phyloP scores from a whole-genome alignment of 2,329 filamentous ascomycete species.

The Bipolaris victoriae region DNA sequence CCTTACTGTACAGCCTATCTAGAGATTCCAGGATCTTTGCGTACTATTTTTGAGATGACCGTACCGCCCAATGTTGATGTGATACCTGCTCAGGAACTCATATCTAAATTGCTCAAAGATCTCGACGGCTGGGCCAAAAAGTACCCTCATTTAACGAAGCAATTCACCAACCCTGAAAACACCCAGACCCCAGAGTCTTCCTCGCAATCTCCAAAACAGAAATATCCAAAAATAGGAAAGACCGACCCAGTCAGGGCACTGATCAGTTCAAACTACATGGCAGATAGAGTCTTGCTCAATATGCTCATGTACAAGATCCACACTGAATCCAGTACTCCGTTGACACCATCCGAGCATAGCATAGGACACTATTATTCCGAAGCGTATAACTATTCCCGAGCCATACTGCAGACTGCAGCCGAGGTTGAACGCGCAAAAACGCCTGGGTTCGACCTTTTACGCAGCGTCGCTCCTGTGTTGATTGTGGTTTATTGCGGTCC shows the following conservation, averaged over 20 bases:
- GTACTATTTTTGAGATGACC: constrained; percentile 24
- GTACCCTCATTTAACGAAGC: background rate
- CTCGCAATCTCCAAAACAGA: background rate
- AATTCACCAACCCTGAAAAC: background rate
- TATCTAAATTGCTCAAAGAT: constrained; percentile 22
- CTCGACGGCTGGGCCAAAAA: constrained; percentile 14
- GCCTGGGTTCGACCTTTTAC: constrained; percentile 1
- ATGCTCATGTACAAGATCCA: constrained; percentile 19
- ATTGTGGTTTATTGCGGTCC: constrained; percentile 32
- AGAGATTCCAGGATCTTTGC: constrained; percentile 25
- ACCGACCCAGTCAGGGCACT: background rate
- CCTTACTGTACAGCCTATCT: constrained; percentile 30
- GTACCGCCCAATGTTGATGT: constrained; percentile 24
- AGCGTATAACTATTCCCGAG: background rate
- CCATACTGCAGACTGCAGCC: background rate
- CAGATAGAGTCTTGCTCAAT: constrained; percentile 5
- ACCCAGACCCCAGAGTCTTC: background rate
- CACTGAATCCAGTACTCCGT: background rate
- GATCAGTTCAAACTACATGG: constrained; percentile 11
- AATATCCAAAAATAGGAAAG: background rate
- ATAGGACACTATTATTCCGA: background rate
- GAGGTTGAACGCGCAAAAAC: constrained; percentile 1
- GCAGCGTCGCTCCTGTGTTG: constrained; percentile 26
- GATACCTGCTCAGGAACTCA: constrained; percentile 19
- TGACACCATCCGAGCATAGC: constrained; percentile 10